Conservation (phyloP, 129 eudicot species). For the Saposhnikovia divaricata region DNA sequence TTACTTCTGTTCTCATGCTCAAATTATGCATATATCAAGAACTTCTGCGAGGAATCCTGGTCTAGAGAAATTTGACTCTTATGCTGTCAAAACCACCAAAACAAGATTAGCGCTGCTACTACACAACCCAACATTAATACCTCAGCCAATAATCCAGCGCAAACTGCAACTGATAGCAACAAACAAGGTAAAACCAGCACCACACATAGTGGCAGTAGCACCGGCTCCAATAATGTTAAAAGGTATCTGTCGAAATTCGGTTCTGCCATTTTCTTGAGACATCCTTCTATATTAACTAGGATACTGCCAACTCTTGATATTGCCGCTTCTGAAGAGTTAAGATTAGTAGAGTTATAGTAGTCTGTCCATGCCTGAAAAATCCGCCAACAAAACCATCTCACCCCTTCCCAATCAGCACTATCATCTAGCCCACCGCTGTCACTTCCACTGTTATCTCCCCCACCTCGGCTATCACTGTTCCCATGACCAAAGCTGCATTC, state of each 20-base stretch:
- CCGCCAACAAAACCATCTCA: constrained; percentile 11
- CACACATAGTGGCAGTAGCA: not conserved
- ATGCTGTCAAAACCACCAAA: constrained; percentile 3
- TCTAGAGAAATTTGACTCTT: not conserved
- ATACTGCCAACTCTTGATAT: not conserved
- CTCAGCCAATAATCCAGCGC: constrained; percentile 2
- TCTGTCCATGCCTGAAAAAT: not conserved
- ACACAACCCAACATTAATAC: constrained; percentile 2
- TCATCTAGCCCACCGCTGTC: not conserved
- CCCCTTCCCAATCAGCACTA: constrained; percentile 2
- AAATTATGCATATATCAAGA: not conserved
- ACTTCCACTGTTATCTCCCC: not conserved
- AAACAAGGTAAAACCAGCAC: constrained; percentile 1
- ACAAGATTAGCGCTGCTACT: not conserved
- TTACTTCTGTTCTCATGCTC: not conserved
- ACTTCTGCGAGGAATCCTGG: not conserved
- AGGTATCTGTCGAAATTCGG: not conserved
- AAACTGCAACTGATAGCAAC: not conserved
- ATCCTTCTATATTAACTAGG: not conserved
- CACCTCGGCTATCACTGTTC: not conserved
- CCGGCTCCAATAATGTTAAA: not conserved
- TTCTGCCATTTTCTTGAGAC: not conserved
- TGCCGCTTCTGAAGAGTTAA: not conserved
- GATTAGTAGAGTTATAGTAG: not conserved
- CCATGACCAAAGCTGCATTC: not conserved